Percentiles rank a stretch among this genome's conserved stretches.
Evolutionary conservation across 345 rosid species (phyloP).

Genomic region (Microcos paniculata): DNA sequence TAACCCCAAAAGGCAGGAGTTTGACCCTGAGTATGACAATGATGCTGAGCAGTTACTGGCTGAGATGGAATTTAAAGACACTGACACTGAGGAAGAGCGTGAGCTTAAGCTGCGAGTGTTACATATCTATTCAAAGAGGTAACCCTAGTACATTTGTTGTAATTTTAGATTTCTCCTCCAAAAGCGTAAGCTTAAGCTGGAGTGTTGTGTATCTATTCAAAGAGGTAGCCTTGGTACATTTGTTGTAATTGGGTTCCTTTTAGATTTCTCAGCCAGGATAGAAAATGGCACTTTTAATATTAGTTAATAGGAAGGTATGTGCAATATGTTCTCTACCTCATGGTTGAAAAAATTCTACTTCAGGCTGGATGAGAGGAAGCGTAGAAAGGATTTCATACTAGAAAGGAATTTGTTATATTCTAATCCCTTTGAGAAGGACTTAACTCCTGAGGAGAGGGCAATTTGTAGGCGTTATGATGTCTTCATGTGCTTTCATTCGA

Average conservation of each 20-base stretch:
- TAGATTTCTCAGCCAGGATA: background rate
- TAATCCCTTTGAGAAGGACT: slow-evolving; percentile 72
- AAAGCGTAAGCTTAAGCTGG: slow-evolving; percentile 78
- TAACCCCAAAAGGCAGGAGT: slow-evolving; percentile 81
- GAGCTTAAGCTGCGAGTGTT: slow-evolving; percentile 84
- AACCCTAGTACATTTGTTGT: background rate
- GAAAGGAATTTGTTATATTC: slow-evolving; percentile 80
- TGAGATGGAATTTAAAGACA: slow-evolving; percentile 96
- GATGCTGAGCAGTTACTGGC: slow-evolving; percentile 95
- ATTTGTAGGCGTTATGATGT: slow-evolving; percentile 71
- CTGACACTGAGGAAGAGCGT: slow-evolving; percentile 80
- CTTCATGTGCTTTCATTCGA: slow-evolving; percentile 91
- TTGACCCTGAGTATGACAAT: slow-evolving; percentile 92
- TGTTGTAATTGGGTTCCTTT: background rate
- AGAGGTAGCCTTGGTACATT: slow-evolving; percentile 28
- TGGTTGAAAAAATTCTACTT: slow-evolving; percentile 11
- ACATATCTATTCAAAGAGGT: slow-evolving; percentile 81
- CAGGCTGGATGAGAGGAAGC: slow-evolving; percentile 98
- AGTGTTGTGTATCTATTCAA: slow-evolving; percentile 74
- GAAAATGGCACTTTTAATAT: background rate
- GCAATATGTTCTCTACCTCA: background rate
- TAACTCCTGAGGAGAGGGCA: slow-evolving; percentile 76
- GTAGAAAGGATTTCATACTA: slow-evolving; percentile 83
- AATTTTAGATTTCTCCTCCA: slow-evolving; percentile 2
- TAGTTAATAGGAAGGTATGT: background rate